Evolutionary conservation across 1,284 basidiomycete genomes (phyloP), one percentile per base, ranked within the genome.

Genomic region (Heterobasidion irregulare): DNA sequence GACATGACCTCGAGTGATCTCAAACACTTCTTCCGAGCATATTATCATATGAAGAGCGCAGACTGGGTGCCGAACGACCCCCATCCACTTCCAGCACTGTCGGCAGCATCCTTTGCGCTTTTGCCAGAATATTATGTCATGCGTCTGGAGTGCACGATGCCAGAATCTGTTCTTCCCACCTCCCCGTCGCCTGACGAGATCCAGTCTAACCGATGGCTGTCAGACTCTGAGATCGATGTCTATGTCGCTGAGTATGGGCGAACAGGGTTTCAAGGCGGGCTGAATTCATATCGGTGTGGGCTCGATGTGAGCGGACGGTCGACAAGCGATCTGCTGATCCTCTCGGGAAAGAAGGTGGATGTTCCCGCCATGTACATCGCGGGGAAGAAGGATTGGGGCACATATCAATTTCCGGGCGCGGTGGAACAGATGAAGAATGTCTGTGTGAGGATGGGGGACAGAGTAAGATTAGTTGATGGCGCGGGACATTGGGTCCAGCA

Each of bases 51-150:
- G 56, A 86, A 85, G 68, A 82, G 79, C 61, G 82, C 72, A 1
- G 76, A 80, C 58, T 80, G 78, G 77, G 59, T 64, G 13, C 66
- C 62, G 5, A 79, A 79, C 62, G 61, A 66, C 12, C 71, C 75
- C 0, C 68, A 69, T 43, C 71, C 71, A 1, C 67, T 84, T 32
- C 59, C 66, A 5, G 60, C 65, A 12, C 7, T 41, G 12, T 41
- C 69, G 43, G 59, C 64, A 0, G 59, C 56, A 18, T 65, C 70
- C 38, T 65, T 84, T 34, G 70, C 73, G 0, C 59, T 62, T 5
- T 61, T 86, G 32, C 83, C 84, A 6, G 70, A 72, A n/a, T 85
- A 85, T 71, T 84, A 86, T 62, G 68, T 84, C 61, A 84, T 85
- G 82, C 77, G 74, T 16, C 63, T 73, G 8, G 60, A 72, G 26